Evolutionary conservation across 495 filamentous ascomycete genomes (phyloP), one percentile per base, ranked within the genome.

Genomic region (Evansstolkia leycettana): DNA sequence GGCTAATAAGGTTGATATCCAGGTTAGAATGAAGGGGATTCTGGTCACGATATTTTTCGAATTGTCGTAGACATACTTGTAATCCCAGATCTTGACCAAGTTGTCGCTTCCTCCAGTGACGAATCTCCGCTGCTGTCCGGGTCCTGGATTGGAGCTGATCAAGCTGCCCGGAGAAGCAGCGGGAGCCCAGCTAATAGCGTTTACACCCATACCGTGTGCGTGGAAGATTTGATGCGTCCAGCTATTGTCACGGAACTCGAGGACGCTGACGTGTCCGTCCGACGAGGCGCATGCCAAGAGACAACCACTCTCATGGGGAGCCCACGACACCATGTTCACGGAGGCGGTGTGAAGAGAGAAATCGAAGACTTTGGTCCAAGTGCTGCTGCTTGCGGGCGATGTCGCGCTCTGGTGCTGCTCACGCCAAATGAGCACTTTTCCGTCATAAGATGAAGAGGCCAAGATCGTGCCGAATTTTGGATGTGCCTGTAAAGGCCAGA

Each of bases 401-500:
- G 60, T 56, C 20, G 64, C 47, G 44, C 54, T 65, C 34, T 66
- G 58, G 29, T 64, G 62, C 54, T 81, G 77, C 66, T 99, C 90
- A 55, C 87, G 87, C 87, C 87, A 96, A 67, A 99, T 94, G 53
- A 95, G 72, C 42, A 96, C 89, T 58, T 90, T 93, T 61, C 90
- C 90, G 60, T 96, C 92, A 66, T 94, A 96, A 47, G 80, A 80
- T 36, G 87, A 84, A 50, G 77, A 84, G 38, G 90, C 90, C 29
- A 99, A 80, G 59, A 99, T 95, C 58, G 84, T 93, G 68, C 90
- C 90, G 55, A 92, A 96, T 56, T 95, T 95, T 37, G 90, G 90
- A 49, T 96, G 92, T 27, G 92, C 88, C 76, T 78, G 50, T 34
- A 34, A 14, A 19, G 34, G 33, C 20, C 20, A 12, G 40, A 33